These are phyloP conservation scores for Acanthamoeba triangularis DNA, from an alignment of 208 protist species.

Conservation along the genomic window DNA sequence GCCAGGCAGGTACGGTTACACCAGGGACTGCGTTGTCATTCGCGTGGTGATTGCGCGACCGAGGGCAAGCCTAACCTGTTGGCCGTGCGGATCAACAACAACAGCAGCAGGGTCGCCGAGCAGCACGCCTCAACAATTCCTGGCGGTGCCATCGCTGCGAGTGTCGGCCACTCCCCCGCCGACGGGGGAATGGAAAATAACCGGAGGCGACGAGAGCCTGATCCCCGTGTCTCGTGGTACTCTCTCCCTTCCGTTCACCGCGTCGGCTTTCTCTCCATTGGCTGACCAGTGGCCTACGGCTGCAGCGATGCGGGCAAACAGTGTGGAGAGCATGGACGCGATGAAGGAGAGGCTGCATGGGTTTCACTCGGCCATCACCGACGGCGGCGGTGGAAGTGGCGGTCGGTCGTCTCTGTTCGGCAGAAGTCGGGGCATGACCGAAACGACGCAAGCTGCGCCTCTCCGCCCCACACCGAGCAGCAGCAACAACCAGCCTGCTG, in stretches of 20 bases:
- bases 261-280: neutral
- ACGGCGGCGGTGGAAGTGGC: too few species aligned
- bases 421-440: neutral
- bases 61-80: too few species aligned
- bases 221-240: neutral
- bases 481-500: too few species aligned
- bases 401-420: neutral
- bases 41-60: neutral
- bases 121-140: neutral
- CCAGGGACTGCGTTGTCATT: neutral
- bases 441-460: neutral
- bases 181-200: neutral
- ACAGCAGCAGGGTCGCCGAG: neutral
- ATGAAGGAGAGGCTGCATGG: conserved; percentile 17
- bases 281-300: neutral
- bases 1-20: neutral
- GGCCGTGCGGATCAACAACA: neutral
- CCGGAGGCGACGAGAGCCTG: neutral
- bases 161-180: neutral
- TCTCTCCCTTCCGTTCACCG: neutral
- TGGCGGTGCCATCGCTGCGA: neutral
- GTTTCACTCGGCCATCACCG: neutral
- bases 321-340: neutral
- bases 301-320: neutral
- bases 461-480: too few species aligned